Percentiles rank a stretch among this genome's conserved stretches.
These are phyloP conservation scores for Corchorus olitorius DNA, from an alignment of 345 rosid genomes.

Conservation along the genomic window DNA sequence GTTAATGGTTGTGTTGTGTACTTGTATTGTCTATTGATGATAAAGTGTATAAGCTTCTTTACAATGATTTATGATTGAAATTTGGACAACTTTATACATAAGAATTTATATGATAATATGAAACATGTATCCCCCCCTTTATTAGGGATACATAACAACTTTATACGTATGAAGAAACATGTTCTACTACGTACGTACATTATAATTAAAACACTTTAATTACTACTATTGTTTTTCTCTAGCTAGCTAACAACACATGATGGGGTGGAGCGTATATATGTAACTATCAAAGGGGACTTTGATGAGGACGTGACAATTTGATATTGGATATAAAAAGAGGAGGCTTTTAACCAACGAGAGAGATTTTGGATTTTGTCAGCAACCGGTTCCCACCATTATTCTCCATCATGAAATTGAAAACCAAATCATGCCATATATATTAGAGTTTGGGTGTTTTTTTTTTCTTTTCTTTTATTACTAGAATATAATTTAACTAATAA, in stretches of 20 bases:
- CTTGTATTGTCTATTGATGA: too few species aligned
- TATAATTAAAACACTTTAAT: background rate
- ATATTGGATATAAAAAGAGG: slow-evolving; percentile 17
- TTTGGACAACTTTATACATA: too few species aligned
- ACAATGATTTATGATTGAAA: too few species aligned
- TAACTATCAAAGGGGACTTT: slow-evolving; percentile 8
- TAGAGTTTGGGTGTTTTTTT: slow-evolving; percentile 19
- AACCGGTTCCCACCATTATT: slow-evolving; percentile 32
- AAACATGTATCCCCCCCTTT: too few species aligned
- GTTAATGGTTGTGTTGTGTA: too few species aligned
- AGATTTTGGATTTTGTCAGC: slow-evolving; percentile 33
- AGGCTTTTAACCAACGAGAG: slow-evolving; percentile 2
- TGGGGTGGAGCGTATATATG: slow-evolving; percentile 20
- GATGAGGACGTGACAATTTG: slow-evolving; percentile 21
- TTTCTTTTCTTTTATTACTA: background rate
- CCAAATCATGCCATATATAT: slow-evolving; percentile 15
- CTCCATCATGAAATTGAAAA: slow-evolving; percentile 23
- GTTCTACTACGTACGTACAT: background rate
- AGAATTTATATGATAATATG: too few species aligned
- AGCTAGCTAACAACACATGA: background rate
- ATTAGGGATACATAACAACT: too few species aligned
- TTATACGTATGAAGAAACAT: background rate
- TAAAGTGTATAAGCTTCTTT: too few species aligned
- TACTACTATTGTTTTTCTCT: too few species aligned
- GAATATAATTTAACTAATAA: slow-evolving; percentile 32